Conservation (phyloP, 441 rosid genomes). For the Croton laevigatus region DNA sequence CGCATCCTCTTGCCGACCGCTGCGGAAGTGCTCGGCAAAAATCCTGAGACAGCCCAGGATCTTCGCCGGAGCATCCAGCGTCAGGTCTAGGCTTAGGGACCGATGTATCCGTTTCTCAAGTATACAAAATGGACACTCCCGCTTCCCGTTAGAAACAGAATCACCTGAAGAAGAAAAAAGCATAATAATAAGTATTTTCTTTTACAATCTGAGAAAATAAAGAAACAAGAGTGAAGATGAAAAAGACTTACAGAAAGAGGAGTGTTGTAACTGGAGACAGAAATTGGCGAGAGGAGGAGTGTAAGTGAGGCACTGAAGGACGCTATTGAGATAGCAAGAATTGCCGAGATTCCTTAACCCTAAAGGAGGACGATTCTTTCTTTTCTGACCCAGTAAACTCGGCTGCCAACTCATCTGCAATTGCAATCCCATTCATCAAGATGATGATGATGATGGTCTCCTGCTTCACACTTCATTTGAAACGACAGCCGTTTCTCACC, state of each 20-base stretch:
- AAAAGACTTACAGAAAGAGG: conserved; percentile 57
- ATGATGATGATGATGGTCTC: conserved; percentile 1
- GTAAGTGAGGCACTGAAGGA: conserved; percentile 97
- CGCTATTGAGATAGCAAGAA: conserved; percentile 95
- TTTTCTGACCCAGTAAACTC: conserved; percentile 69
- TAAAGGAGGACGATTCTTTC: conserved; percentile 77
- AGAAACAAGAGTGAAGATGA: neutral
- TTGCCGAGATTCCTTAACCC: conserved; percentile 95
- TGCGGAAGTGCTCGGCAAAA: conserved; percentile 70
- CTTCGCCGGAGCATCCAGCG: conserved; percentile 64
- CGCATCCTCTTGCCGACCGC: conserved; percentile 92
- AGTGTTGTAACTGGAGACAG: conserved; percentile 78
- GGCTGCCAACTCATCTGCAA: conserved; percentile 97
- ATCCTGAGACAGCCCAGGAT: conserved; percentile 61
- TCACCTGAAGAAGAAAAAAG: conserved; percentile 45
- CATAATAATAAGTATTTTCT: neutral
- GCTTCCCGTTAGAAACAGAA: conserved; percentile 49
- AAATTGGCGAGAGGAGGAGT: conserved; percentile 98
- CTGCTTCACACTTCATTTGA: conserved; percentile 19
- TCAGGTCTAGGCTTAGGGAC: conserved; percentile 59
- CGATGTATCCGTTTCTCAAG: conserved; percentile 73
- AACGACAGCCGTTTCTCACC: conserved; percentile 3
- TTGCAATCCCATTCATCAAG: conserved; percentile 37
- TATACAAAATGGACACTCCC: conserved; percentile 89
- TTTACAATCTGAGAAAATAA: neutral